These are phyloP conservation scores for Fusarium sp. DNA, from an alignment of 2,329 filamentous ascomycete species.

Conservation along the genomic window DNA sequence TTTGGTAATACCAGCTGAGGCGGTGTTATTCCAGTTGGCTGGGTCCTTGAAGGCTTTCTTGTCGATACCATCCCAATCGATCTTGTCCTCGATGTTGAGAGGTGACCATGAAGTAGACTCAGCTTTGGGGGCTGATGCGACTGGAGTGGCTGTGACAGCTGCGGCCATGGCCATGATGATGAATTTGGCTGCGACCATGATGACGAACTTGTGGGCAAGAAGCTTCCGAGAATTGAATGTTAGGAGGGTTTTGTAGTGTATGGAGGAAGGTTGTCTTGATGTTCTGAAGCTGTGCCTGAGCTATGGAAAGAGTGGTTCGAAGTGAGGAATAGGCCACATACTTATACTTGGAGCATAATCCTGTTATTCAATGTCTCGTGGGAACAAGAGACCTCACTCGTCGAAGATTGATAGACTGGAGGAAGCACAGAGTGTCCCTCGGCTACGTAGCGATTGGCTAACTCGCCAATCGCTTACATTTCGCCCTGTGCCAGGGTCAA, in stretches of 20 bases:
- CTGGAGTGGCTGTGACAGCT: background rate
- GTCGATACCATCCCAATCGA: background rate
- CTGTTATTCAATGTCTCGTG: background rate
- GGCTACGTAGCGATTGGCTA: background rate
- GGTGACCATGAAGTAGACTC: background rate
- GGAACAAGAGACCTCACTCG: background rate
- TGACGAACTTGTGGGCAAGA: background rate
- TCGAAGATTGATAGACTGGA: background rate
- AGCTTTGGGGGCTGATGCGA: background rate
- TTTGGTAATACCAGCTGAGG: background rate
- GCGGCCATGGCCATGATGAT: background rate
- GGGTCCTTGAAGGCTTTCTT: background rate
- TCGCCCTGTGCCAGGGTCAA: accelerated
- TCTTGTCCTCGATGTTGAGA: background rate
- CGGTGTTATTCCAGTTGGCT: background rate
- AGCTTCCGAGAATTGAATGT: background rate
- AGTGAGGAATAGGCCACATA: no score
- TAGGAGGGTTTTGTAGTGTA: no score
- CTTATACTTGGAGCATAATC: background rate
- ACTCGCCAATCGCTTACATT: background rate
- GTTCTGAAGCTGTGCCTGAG: background rate
- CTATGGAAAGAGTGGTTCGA: background rate
- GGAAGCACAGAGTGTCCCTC: background rate
- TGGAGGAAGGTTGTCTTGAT: no score
- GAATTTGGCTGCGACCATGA: background rate